These are phyloP conservation scores for Trametes elegans DNA, from an alignment of 768 basidiomycete species.

Conservation along the genomic window DNA sequence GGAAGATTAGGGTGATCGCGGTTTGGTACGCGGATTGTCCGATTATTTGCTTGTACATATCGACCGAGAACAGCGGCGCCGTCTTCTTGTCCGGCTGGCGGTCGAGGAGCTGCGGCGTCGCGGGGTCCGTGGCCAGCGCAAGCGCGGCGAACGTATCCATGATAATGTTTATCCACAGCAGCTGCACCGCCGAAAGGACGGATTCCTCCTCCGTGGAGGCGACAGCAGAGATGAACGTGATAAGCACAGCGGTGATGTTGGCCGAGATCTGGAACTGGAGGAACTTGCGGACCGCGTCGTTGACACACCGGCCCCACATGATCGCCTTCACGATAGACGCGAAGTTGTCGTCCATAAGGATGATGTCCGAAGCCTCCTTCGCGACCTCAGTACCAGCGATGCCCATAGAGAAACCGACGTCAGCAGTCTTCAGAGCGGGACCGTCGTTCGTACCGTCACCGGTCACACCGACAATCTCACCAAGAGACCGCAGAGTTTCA, in stretches of 20 bases:
- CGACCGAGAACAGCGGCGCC: conserved; percentile 83
- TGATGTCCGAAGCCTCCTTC: conserved; percentile 98
- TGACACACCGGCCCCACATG: conserved; percentile 99
- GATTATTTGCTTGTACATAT: conserved; percentile 97
- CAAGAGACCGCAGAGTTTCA: conserved; percentile 78
- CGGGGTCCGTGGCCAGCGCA: conserved; percentile 96
- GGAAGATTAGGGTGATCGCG: conserved; percentile 79
- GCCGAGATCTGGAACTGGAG: conserved; percentile 93
- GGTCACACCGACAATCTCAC: conserved; percentile 92
- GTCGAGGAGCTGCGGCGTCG: conserved; percentile 73
- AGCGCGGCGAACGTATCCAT: conserved; percentile 99
- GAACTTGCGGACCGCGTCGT: conserved; percentile 97
- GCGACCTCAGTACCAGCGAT: conserved; percentile 97
- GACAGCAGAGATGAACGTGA: conserved; percentile 90
- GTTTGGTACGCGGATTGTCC: conserved; percentile 90
- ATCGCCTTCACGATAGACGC: conserved; percentile 95
- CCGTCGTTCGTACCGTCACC: conserved; percentile 99
- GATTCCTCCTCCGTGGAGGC: conserved; percentile 73
- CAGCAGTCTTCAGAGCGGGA: conserved; percentile 90
- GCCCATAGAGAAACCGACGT: conserved; percentile 98
- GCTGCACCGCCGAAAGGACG: conserved; percentile 92
- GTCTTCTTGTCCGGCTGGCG: conserved; percentile 90
- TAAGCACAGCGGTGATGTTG: conserved; percentile 93
- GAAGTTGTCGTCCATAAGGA: conserved; percentile 98
- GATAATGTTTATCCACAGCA: conserved; percentile 98